Base-by-base conservation (phyloP, 2,329 filamentous ascomycete genomes). In the Drechslerella dactyloides region DNA sequence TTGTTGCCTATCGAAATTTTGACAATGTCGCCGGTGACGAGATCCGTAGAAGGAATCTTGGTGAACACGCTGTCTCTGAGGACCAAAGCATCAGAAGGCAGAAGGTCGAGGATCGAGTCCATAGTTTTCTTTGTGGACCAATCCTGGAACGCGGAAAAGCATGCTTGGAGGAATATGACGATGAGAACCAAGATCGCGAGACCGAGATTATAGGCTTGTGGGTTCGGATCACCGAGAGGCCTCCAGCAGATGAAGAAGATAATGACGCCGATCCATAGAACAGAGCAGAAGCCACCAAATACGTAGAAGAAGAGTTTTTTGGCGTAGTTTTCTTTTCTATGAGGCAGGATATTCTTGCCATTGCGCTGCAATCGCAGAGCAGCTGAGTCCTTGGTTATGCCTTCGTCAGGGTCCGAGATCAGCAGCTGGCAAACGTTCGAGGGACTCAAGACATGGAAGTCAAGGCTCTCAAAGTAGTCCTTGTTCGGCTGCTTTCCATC, bases 1-100 rank as follows among this genome's bases (percentile, higher is more conserved):
- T 96, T 96, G 74, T 90, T 93, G 81, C 91, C 91, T 85, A 96
- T 91, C 80, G 96, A 90, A 74, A 96, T 85, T 80, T 93, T 89
- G 72, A 96, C 84, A 77, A 96, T 93, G 83, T 96, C 91, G 80
- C 91, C 91, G 75, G 90, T 83, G 74, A 96, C 91, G 74, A 96
- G 89, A 76, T 93, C 89, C 60, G 89, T 86, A 73, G 90, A 89
- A 81, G 92, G 89, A 73, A 96, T 83, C 80, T 96, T 91, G 80
- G 87, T 85, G 73, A 91, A 84, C 59, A 84, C 83, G 73, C 88
- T 89, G 79, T 93, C 89, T 83, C 91, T 90, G 78, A 94, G 74
- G 6, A 81, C 82, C 11, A 81, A 74, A 0, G 81, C 80, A 24
- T 82, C 81, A 0, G 81, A 78, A 0, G 82, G 82, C 0, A 84